Evolutionary conservation across 208 protist genomes (phyloP), one percentile per base, ranked within the genome.

Genomic region (Strigomonas culicis): DNA sequence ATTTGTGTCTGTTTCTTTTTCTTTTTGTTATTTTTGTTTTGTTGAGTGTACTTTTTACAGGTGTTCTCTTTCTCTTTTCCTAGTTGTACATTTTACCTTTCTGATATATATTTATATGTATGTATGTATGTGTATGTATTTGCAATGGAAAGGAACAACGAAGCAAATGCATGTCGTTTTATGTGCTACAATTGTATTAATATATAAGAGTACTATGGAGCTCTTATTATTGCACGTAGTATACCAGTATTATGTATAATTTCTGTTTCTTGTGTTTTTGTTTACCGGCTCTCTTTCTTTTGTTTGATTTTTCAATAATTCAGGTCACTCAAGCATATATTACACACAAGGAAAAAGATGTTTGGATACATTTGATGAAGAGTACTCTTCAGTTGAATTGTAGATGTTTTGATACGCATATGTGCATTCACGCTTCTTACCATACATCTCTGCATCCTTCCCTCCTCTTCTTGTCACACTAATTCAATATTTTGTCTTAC

Each of bases 251-350:
- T 41, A 13, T 41, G 36, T 41, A 17, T 17, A 41, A 6, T 17
- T 41, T 17, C 36, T 41, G 6, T 41, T 17, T 41, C 36, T 41
- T 41, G 6, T 17, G 8, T 41, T 41, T 41, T 41, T 13, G 8
- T 41, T 13, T n/a, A n/a, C n/a, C n/a, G n/a, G n/a, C 27, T 55
- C 27, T 55, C 17, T 55, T 55, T 30, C 27, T 55, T 30, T 55
- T 55, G 25, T 55, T 55, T 10, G 17, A 30, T 30, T 55, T 55
- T 30, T 55, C 10, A 30, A 55, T 24, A 55, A 30, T 10, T 55
- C 17, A 55, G 25, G 17, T 55, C n/a, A n/a, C n/a, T n/a, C n/a
- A n/a, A n/a, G n/a, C 27, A 55, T 55, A 21, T 55, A 47, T 47
- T 47, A 47, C 19, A 47, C 19, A 47, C 19, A n/a, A n/a, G n/a